Evolutionary conservation across 371 early-diverging fungal genomes (phyloP).

Genomic region (Mucor saturninus): DNA sequence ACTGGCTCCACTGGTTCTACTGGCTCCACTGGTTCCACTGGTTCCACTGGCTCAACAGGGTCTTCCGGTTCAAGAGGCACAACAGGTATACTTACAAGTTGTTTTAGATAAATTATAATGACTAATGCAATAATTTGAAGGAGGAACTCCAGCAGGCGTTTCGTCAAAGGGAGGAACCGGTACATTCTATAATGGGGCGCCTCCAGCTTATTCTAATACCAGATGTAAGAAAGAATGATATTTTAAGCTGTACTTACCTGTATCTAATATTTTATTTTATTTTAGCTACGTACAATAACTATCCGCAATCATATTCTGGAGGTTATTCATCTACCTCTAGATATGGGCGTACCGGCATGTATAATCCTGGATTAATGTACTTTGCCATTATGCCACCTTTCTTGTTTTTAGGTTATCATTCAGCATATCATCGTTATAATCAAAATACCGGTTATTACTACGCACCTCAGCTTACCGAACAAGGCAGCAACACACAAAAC

Average conservation of each 20-base stretch:
- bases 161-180: constrained; percentile 49
- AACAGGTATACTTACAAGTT: neutral
- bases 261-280: neutral
- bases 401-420: constrained; percentile 39
- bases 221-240: constrained; percentile 26
- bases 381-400: constrained; percentile 46
- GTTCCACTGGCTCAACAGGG: neutral
- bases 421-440: constrained; percentile 49
- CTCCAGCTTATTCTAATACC: constrained; percentile 25
- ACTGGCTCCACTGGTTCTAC: constrained; percentile 5
- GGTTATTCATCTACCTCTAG: constrained; percentile 38
- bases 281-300: constrained; percentile 41
- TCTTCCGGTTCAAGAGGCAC: neutral
- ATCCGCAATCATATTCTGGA: constrained; percentile 41
- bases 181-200: constrained; percentile 25
- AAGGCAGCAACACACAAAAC: constrained; percentile 30
- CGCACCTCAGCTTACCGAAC: constrained; percentile 43
- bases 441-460: constrained; percentile 47
- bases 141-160: constrained; percentile 24
- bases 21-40: neutral
- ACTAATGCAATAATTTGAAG: neutral
- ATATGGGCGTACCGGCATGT: constrained; percentile 43
- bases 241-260: neutral
- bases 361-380: constrained; percentile 44
- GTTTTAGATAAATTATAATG: neutral